Evolutionary conservation across 179 eudicot species (phyloP), one percentile per base, ranked within the genome.

Genomic region (Sideroxylon spinosum): DNA sequence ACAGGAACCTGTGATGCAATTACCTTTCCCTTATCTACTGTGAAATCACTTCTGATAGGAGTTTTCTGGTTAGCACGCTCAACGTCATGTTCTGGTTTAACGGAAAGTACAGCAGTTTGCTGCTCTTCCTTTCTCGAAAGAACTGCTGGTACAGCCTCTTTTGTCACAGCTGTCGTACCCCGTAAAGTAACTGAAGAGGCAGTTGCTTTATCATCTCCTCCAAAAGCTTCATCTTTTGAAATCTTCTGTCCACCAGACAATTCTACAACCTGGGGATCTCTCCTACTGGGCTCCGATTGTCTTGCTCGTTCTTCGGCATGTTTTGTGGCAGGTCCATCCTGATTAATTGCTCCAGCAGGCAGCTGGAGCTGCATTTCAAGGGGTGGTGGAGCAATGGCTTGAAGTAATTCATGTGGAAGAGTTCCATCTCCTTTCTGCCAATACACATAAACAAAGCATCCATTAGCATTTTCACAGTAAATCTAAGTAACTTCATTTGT

Each of bases 381-480:
- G 75, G 97, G 92, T 76, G 97, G 98, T 7, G 99, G 98, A 68
- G 86, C 78, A 80, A 96, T 94, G 70, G 97, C 89, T 75, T 88
- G 91, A 74, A 96, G 95, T 74, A 96, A 76, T 82, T 93, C 98
- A 81, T 87, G 93, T 53, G 99, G 99, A 83, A 96, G 93, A 71
- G 89, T 90, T 73, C 86, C 86, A 68, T 96, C 98, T 68, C 98
- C 98, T 91, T 94, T 93, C 99, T 96, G 91, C 78, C 57, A 77
- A 60, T 11, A 79, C 75, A 50, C 46, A 81, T 22, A 66, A 81
- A 77, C 12, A 44, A 73, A 53, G 71, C 37, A 37, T 37, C 4
- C 44, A 1, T 37, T 3, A 37, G 44, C 44, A 75, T 59, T 28
- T 44, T 5, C 10, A 12, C 26, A 67, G 32, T 25, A 75, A 78